These are phyloP conservation scores for Eucalyptus cladocalyx DNA, from an alignment of 345 rosid species.

Conservation along the genomic window DNA sequence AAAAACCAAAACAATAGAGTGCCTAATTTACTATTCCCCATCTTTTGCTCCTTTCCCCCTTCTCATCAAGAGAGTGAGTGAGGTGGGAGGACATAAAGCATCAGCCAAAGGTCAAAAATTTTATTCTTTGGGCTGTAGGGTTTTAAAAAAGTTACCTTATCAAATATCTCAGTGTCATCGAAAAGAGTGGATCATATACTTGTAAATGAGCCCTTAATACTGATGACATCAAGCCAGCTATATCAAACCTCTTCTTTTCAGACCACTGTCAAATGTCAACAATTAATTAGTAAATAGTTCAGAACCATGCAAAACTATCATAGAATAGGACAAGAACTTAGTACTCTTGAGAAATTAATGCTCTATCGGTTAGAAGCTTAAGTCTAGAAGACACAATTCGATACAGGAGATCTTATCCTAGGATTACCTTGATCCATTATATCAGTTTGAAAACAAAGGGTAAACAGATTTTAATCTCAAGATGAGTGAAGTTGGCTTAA, in stretches of 20 bases:
- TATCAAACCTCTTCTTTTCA: constrained; percentile 74
- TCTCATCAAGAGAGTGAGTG: background rate
- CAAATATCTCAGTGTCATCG: constrained; percentile 80
- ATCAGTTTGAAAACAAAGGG: background rate
- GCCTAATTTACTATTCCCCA: background rate
- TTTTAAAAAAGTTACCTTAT: constrained; percentile 33
- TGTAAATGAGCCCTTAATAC: constrained; percentile 79
- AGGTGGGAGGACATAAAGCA: background rate
- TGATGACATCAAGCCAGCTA: constrained; percentile 87
- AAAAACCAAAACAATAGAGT: background rate
- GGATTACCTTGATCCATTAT: background rate
- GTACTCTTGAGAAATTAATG: background rate
- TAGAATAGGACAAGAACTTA: background rate
- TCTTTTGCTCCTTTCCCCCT: background rate
- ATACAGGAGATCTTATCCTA: background rate
- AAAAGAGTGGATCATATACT: constrained; percentile 76
- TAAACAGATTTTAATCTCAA: background rate
- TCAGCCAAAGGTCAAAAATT: background rate
- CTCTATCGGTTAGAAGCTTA: background rate
- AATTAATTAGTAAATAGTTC: background rate
- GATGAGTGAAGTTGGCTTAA: background rate
- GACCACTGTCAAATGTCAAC: constrained; percentile 59
- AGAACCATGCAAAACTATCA: background rate
- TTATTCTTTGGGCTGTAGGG: background rate
- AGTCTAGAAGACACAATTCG: background rate